A percentile compares a stretch with the other conserved stretches of the same genome.
Evolutionary conservation across 371 early-diverging fungal genomes (phyloP).

Genomic region (Mortierella sp.): DNA sequence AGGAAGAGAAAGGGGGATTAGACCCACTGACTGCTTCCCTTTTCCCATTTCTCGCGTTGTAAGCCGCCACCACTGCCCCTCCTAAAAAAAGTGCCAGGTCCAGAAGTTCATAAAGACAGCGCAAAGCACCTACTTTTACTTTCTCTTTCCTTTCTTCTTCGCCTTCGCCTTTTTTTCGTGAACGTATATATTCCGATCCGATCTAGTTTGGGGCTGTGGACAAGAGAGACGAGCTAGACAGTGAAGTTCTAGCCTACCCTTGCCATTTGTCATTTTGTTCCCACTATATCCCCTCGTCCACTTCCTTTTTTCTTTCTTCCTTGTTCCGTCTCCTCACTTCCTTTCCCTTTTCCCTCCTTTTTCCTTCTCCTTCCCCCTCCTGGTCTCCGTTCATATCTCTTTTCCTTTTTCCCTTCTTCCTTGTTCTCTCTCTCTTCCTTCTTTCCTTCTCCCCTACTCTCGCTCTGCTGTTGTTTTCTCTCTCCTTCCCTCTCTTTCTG

Average conservation of each 20-base stretch:
- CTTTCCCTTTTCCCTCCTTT: not conserved
- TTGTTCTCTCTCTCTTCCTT: not conserved
- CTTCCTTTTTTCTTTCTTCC: not conserved
- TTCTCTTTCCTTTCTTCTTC: not conserved
- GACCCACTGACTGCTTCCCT: not conserved
- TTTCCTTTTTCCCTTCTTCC: not conserved
- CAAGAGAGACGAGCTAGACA: not conserved
- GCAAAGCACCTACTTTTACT: not conserved
- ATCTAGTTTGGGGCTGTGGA: not conserved
- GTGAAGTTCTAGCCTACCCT: slow-evolving; percentile 3
- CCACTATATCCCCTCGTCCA: not conserved
- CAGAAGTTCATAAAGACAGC: not conserved
- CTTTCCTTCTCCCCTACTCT: not conserved
- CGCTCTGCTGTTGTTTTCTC: not conserved
- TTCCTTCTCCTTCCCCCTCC: not conserved
- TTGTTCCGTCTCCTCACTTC: not conserved
- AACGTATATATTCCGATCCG: not conserved
- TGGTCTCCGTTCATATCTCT: not conserved
- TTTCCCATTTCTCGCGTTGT: not conserved
- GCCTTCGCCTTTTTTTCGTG: not conserved
- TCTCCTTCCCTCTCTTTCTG: not conserved
- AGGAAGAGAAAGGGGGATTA: not conserved
- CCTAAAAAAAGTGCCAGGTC: not conserved
- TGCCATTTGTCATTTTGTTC: not conserved
- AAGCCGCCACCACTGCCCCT: not conserved